A percentile compares a stretch with the other conserved stretches of the same genome.
These are phyloP conservation scores for Fusarium sp. DNA, from an alignment of 2,329 filamentous ascomycete genomes.

Conservation along the genomic window DNA sequence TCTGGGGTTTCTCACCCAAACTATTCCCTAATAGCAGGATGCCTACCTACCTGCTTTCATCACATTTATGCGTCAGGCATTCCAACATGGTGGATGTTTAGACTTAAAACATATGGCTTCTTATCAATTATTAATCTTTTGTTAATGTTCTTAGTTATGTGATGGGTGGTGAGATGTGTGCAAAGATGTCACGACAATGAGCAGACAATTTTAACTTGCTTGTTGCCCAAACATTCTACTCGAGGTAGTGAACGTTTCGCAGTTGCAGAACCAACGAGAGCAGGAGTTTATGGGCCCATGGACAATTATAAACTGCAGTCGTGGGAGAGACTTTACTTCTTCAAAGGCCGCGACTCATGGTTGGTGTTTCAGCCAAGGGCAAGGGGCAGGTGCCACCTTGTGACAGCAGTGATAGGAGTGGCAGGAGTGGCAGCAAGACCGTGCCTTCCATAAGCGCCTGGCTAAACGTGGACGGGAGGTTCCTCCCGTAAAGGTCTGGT, in stretches of 20 bases:
- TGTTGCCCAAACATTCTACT: slow-evolving; percentile 10
- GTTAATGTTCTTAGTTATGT: not conserved
- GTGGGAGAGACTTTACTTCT: slow-evolving; percentile 1
- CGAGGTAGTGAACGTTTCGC: slow-evolving; percentile 29
- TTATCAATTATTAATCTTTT: not conserved
- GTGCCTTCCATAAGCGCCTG: slow-evolving; percentile 16
- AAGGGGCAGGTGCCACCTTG: not conserved
- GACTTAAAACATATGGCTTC: not conserved
- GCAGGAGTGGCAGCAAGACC: slow-evolving; percentile 9
- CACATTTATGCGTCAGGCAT: not conserved
- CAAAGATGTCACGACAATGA: not conserved
- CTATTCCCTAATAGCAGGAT: not conserved
- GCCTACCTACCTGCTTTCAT: not conserved
- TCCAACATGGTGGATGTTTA: not conserved
- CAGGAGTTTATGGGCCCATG: slow-evolving; percentile 15
- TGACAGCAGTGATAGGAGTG: not conserved
- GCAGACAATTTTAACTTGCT: not conserved
- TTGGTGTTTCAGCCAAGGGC: slow-evolving; percentile 30
- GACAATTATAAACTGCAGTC: not conserved
- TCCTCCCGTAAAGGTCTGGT: slow-evolving; percentile 26
- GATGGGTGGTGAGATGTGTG: not conserved
- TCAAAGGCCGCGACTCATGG: slow-evolving; percentile 18
- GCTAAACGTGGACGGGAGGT: slow-evolving; percentile 14
- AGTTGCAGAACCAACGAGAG: not conserved
- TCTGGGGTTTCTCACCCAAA: not conserved